Conservation (phyloP, 2,329 filamentous ascomycete species). For the Chaetomiaceae sp. region DNA sequence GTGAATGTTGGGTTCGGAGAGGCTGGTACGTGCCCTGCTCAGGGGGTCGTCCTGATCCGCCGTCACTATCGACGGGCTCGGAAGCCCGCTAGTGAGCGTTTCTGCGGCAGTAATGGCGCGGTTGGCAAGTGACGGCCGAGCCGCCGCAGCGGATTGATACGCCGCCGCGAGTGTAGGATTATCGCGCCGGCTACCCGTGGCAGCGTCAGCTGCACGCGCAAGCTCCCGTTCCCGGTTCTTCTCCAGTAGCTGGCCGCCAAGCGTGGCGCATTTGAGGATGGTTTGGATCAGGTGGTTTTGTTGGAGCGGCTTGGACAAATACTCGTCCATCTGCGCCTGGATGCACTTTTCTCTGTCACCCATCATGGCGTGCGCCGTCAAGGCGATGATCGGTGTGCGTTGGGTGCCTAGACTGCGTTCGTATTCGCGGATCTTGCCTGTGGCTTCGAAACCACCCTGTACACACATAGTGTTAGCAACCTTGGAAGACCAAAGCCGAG, state of each 20-base stretch:
- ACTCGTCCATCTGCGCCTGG: conserved; percentile 98
- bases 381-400: conserved; percentile 89
- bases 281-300: conserved; percentile 97
- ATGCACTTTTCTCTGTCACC: conserved; percentile 98
- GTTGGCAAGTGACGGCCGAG: conserved; percentile 50
- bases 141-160: conserved; percentile 23
- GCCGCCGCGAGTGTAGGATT: conserved; percentile 26
- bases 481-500: not conserved
- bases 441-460: conserved; percentile 92
- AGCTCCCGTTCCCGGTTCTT: conserved; percentile 63
- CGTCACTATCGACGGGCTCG: conserved; percentile 60
- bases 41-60: conserved; percentile 57
- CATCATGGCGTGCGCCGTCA: conserved; percentile 98
- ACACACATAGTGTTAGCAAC: conserved; percentile 35
- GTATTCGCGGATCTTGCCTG: conserved; percentile 92
- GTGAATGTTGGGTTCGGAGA: conserved; percentile 39
- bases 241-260: conserved; percentile 77
- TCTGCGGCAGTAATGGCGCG: conserved; percentile 68
- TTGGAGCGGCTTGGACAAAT: conserved; percentile 92
- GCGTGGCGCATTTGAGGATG: conserved; percentile 91
- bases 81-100: conserved; percentile 51
- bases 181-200: conserved; percentile 38
- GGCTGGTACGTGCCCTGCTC: conserved; percentile 47
- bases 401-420: conserved; percentile 76
- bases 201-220: conserved; percentile 47